Base-by-base conservation (phyloP, 805 yeast genomes). In the Kazachstania bromeliacearum region DNA sequence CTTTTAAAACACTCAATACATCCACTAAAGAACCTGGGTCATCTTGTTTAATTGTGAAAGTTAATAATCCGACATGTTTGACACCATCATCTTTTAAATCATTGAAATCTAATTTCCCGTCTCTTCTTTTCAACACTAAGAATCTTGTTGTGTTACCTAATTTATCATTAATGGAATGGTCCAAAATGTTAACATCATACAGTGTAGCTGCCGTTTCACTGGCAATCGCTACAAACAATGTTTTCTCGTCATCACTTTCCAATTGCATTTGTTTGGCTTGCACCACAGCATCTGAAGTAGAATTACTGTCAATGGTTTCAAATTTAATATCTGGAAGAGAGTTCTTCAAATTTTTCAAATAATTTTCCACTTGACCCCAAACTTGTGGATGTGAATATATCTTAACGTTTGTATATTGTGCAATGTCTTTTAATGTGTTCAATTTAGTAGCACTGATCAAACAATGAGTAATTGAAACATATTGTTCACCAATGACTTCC, bases 341-440 rank as follows among this genome's bases (percentile, higher is more conserved):
- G 10, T 53, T 37, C 28, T 51, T 40, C 52, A 64, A 42, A 43
- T 40, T 35, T 10, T 63, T 52, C 28, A 82, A 53, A 63, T 83
- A 92, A 16, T 63, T 55, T 3, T 70, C 63, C 34, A 84, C 79
- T 55, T 89, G 98, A 7, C 96, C 94, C 98, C 98, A 89, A 0
- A 88, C 98, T 57, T 89, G 98, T 2, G 98, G 96, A 59, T 89
- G 98, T 3, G 96, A 83, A 61, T 83, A 84, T 14, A 89, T 70
- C 22, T 67, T 71, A 35, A 87, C 70, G 10, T 67, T 55, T 12
- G 70, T 55, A 18, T 41, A 48, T 10, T 38, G 34, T 1, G 28
- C n/a, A 7, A 43, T 10, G 13, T 31, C 22, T 4, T 34, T 20
- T 12, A 32, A 7, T 4, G 21, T 1, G 55, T 44, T 56, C 63